phyloP scores from a whole-genome alignment of 169 alveolate species.

The Plasmodium vinckei region DNA sequence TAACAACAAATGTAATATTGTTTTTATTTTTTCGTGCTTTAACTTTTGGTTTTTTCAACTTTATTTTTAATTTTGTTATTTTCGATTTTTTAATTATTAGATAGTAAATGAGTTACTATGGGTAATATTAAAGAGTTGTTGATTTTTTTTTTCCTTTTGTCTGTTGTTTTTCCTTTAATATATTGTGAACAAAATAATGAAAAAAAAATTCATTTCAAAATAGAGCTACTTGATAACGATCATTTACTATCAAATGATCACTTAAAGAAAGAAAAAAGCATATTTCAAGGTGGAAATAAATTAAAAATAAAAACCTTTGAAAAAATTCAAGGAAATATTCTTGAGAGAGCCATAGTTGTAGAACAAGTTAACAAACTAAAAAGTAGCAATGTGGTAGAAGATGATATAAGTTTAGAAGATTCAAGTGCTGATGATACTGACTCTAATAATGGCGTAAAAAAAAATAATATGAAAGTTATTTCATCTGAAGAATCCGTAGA shows the following conservation, averaged over 20 bases:
- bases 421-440: constrained; percentile 31
- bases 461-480: constrained; percentile 44
- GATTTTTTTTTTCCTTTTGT: constrained; percentile 47
- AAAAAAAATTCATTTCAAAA: constrained; percentile 57
- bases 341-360: constrained; percentile 64
- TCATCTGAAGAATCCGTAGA: constrained; percentile 72
- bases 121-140: constrained; percentile 25
- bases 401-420: constrained; percentile 13
- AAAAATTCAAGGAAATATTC: constrained; percentile 60
- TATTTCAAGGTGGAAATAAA: constrained; percentile 46
- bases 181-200: constrained; percentile 21
- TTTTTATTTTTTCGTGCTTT: not conserved
- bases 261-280: constrained; percentile 61
- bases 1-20: not conserved
- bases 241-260: constrained; percentile 45
- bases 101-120: constrained; percentile 19
- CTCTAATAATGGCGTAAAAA: not conserved
- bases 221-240: constrained; percentile 69
- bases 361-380: constrained; percentile 37
- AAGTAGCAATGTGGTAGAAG: not conserved
- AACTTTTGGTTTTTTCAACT: not conserved
- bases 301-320: constrained; percentile 55
- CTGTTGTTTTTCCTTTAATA: constrained; percentile 21
- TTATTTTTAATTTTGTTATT: not conserved
- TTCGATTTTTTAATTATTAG: constrained; percentile 3